These are phyloP conservation scores for Pontederia paniculata DNA, from an alignment of 176 grass and related monocot genomes.

Conservation along the genomic window DNA sequence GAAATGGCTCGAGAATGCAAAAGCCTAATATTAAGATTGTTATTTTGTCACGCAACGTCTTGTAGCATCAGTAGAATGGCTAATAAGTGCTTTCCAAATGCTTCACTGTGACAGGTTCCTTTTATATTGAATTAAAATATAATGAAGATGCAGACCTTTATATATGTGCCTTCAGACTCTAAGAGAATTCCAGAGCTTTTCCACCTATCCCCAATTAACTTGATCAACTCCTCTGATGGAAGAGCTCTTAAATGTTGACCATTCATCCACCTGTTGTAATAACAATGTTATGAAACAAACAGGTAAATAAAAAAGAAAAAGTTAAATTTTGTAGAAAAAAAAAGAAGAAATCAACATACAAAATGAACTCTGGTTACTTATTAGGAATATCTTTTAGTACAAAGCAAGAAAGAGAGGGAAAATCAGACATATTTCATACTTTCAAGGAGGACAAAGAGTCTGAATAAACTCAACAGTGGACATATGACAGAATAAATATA, in stretches of 20 bases:
- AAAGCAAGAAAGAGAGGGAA: too few species aligned
- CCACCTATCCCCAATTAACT: slow-evolving; percentile 6
- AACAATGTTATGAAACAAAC: not conserved
- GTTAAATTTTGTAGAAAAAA: not conserved
- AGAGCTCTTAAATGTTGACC: slow-evolving; percentile 5
- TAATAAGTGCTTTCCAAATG: not conserved
- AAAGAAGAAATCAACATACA: too few species aligned
- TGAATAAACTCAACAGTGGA: too few species aligned
- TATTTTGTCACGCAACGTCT: too few species aligned
- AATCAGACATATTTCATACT: too few species aligned
- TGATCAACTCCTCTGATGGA: not conserved
- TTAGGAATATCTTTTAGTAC: too few species aligned
- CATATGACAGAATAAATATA: too few species aligned
- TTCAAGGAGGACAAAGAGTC: too few species aligned
- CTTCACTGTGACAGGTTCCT: not conserved
- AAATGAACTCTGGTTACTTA: too few species aligned
- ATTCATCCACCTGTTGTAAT: not conserved
- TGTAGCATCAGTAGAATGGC: not conserved
- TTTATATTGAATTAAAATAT: too few species aligned
- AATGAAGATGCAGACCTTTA: not conserved
- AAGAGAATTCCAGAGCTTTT: not conserved
- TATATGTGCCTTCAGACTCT: slow-evolving; percentile 3
- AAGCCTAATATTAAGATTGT: too few species aligned
- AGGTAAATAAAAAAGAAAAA: not conserved
- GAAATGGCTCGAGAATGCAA: too few species aligned